phyloP scores from a whole-genome alignment of 768 basidiomycete species.

The Psilocybe sp. region DNA sequence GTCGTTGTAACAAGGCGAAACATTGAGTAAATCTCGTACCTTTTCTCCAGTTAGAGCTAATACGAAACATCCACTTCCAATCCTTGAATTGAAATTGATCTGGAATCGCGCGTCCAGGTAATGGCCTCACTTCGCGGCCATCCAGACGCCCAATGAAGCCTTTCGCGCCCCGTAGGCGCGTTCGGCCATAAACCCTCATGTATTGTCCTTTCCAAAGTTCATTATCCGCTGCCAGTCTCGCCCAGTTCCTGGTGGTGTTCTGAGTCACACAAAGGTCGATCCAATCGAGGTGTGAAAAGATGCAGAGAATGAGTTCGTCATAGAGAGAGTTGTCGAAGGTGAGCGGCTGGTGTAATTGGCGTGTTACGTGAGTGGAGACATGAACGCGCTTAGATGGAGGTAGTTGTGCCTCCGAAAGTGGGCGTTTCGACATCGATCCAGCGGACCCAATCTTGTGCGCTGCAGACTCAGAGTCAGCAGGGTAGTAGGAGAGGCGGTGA shows the following conservation, averaged over 20 bases:
- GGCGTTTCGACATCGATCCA: slow-evolving; percentile 46
- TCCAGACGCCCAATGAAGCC: slow-evolving; percentile 58
- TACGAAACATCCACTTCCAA: slow-evolving; percentile 88
- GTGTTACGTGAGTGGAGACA: slow-evolving; percentile 9
- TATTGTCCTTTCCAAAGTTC: slow-evolving; percentile 75
- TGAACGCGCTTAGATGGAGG: slow-evolving; percentile 60
- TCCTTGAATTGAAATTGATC: slow-evolving; percentile 46
- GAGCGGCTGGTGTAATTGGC: slow-evolving; percentile 14
- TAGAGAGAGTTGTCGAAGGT: slow-evolving; percentile 60
- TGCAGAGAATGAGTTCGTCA: slow-evolving; percentile 72
- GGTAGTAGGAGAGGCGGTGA: too few relatives aligned
- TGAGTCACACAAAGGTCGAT: slow-evolving; percentile 67
- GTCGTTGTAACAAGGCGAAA: slow-evolving; percentile 13
- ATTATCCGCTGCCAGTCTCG: slow-evolving; percentile 63
- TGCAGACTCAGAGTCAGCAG: too few relatives aligned
- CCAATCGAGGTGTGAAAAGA: slow-evolving; percentile 70
- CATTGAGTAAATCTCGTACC: slow-evolving; percentile 38
- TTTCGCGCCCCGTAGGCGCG: slow-evolving; percentile 63
- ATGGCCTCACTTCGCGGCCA: slow-evolving; percentile 53
- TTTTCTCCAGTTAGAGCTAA: slow-evolving; percentile 79
- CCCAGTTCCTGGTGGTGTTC: slow-evolving; percentile 62
- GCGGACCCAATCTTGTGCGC: too few relatives aligned
- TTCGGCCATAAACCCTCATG: slow-evolving; percentile 60
- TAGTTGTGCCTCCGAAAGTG: slow-evolving; percentile 44
- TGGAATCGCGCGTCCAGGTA: slow-evolving; percentile 50